These are phyloP conservation scores for Xylaria sp. DNA, from an alignment of 2,329 filamentous ascomycete species.

Conservation along the genomic window DNA sequence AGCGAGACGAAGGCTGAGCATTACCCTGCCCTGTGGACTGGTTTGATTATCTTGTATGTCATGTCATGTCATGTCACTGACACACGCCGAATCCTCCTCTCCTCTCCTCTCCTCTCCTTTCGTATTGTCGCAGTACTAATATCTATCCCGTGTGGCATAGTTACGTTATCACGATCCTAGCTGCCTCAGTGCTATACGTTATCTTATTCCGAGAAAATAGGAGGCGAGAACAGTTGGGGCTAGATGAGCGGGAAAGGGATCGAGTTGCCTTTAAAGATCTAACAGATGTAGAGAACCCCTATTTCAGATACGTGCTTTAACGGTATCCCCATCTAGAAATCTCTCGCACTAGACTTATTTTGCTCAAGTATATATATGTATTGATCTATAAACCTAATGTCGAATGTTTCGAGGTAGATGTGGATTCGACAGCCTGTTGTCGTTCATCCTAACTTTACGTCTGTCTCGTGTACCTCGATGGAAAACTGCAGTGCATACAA, in stretches of 20 bases:
- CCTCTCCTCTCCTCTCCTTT: background rate
- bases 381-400: no score
- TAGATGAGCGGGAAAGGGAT: conserved; percentile 71
- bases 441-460: no score
- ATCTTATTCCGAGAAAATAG: conserved; percentile 70
- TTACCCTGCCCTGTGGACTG: conserved; percentile 78
- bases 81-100: background rate
- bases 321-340: no score
- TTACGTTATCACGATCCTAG: conserved; percentile 74
- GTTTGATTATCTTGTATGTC: conserved; percentile 69
- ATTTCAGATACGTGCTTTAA: conserved; percentile 70
- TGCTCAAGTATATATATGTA: background rate
- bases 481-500: background rate
- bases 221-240: conserved; percentile 57
- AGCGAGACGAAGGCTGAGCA: conserved; percentile 73
- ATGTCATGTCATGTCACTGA: background rate
- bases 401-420: no score
- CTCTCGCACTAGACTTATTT: background rate
- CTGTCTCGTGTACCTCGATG: background rate
- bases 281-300: conserved; percentile 75
- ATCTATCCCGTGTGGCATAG: conserved; percentile 52
- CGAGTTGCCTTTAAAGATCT: conserved; percentile 74
- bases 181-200: conserved; percentile 66
- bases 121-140: background rate
- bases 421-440: no score